phyloP scores from a whole-genome alignment of 768 basidiomycete species.

The Neoboletus brunneissimus region DNA sequence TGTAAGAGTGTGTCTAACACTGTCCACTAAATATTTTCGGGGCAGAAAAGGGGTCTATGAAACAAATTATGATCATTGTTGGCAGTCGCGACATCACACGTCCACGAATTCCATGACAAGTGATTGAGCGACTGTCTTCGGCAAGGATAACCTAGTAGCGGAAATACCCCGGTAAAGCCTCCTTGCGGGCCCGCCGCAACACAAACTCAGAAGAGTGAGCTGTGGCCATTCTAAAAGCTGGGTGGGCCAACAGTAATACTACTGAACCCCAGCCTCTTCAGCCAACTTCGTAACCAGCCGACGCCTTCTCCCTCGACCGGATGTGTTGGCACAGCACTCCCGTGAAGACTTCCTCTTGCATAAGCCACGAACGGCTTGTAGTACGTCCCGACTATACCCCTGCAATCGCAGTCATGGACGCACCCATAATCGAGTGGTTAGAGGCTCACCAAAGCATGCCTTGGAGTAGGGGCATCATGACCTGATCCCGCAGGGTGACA shows the following conservation, averaged over 20 bases:
- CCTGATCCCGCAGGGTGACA: conserved; percentile 66
- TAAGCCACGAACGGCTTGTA: conserved; percentile 30
- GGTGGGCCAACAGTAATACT: conserved; percentile 28
- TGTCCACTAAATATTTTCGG: not conserved
- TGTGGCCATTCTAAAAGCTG: conserved; percentile 12
- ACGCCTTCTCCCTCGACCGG: conserved; percentile 31
- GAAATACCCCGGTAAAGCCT: not conserved
- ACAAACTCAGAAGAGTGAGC: not conserved
- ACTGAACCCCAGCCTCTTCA: conserved; percentile 29
- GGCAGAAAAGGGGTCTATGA: not conserved
- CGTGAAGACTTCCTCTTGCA: conserved; percentile 19
- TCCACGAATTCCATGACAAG: not conserved
- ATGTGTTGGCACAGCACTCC: conserved; percentile 6
- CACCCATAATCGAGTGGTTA: not conserved
- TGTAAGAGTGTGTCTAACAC: not conserved
- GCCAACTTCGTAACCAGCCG: conserved; percentile 30
- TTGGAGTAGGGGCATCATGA: conserved; percentile 65
- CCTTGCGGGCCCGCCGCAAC: not conserved
- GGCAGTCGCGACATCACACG: not conserved
- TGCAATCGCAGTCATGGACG: conserved; percentile 9
- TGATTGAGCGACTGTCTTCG: not conserved
- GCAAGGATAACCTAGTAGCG: not conserved
- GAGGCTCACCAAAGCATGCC: conserved; percentile 60
- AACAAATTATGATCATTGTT: not conserved
- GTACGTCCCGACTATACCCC: conserved; percentile 33